These are phyloP conservation scores for Sporothrix inflata DNA, from an alignment of 2,329 filamentous ascomycete species.

Conservation along the genomic window DNA sequence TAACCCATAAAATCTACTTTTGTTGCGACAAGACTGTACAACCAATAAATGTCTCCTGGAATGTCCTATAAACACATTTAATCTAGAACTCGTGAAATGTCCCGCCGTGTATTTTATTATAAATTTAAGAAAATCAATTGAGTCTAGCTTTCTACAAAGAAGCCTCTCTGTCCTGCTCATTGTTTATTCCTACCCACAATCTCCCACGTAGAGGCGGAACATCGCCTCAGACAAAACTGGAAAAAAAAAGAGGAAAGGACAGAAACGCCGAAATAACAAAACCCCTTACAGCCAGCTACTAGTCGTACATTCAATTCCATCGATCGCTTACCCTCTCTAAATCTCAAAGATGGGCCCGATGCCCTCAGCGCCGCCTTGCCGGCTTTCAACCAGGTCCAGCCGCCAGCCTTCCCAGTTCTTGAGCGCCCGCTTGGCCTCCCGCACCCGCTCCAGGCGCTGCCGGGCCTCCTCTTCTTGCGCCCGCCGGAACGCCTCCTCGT, in stretches of 20 bases:
- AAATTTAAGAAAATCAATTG: no score
- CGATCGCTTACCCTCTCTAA: slow-evolving; percentile 38
- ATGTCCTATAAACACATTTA: not conserved
- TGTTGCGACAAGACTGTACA: not conserved
- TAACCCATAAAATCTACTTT: not conserved
- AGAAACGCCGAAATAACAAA: not conserved
- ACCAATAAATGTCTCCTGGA: not conserved
- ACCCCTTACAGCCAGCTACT: not conserved
- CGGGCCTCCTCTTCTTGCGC: slow-evolving; percentile 66
- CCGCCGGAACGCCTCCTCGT: slow-evolving; percentile 66
- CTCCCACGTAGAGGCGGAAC: no score
- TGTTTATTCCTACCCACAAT: no score
- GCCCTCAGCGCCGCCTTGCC: slow-evolving; percentile 60
- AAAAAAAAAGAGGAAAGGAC: not conserved
- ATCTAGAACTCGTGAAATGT: no score
- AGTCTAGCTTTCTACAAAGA: no score
- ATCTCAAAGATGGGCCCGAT: slow-evolving; percentile 68
- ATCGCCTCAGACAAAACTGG: no score
- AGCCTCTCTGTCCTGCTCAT: no score
- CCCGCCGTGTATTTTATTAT: not conserved
- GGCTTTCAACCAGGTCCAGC: slow-evolving; percentile 65
- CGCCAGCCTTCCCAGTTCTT: slow-evolving; percentile 71
- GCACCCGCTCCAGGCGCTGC: slow-evolving; percentile 64
- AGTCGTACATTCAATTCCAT: not conserved
- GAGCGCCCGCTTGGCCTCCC: slow-evolving; percentile 64